Conservation (phyloP, 2,329 filamentous ascomycete species). For the Sclerotinia sclerotiorum region DNA sequence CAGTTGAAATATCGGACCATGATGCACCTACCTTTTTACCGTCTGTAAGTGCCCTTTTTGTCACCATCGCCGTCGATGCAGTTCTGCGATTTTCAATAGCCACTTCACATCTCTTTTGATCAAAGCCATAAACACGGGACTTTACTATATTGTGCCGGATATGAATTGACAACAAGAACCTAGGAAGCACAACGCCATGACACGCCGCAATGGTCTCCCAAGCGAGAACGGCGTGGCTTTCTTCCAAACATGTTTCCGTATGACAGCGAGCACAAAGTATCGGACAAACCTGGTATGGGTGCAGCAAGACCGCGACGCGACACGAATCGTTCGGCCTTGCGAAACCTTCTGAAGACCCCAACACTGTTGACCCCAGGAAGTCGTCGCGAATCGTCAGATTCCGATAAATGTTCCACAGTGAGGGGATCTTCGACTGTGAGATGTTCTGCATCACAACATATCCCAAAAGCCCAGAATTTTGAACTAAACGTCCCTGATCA, state of each 20-base stretch:
- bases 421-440: not conserved
- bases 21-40: slow-evolving; percentile 34
- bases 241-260: slow-evolving; percentile 27
- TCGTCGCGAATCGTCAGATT: not conserved
- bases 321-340: slow-evolving; percentile 1
- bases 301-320: not conserved
- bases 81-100: not conserved
- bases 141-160: not conserved
- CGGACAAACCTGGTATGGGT: not conserved
- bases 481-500: slow-evolving; percentile 48
- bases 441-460: not conserved
- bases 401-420: not conserved
- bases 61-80: too few relatives aligned
- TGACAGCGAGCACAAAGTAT: not conserved
- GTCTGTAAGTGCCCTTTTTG: slow-evolving; percentile 34
- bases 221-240: slow-evolving; percentile 30
- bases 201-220: slow-evolving; percentile 37
- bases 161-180: not conserved
- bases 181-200: slow-evolving; percentile 39
- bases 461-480: slow-evolving; percentile 29
- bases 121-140: not conserved
- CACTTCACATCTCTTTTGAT: not conserved
- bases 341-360: slow-evolving; percentile 4
- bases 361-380: not conserved
- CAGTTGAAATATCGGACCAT: slow-evolving; percentile 36